These are phyloP conservation scores for Zea luxurians DNA, from an alignment of 176 grass and related monocot genomes.

Conservation along the genomic window DNA sequence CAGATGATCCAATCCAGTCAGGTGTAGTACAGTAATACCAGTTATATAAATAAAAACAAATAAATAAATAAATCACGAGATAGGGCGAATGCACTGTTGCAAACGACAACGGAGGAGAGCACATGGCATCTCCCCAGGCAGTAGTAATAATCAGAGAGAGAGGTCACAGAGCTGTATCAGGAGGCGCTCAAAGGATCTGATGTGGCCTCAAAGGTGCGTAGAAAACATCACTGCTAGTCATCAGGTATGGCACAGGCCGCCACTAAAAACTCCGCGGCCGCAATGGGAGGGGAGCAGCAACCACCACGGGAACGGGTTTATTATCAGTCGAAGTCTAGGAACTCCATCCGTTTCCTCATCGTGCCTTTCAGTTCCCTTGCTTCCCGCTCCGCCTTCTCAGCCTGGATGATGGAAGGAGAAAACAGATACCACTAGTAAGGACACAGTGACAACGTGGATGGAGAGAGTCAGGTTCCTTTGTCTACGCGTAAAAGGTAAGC, in stretches of 20 bases:
- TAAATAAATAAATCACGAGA: background rate
- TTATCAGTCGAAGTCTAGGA: constrained; percentile 80
- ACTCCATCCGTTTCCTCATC: constrained; percentile 98
- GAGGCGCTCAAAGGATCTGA: background rate
- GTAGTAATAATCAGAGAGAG: background rate
- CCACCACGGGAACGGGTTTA: background rate
- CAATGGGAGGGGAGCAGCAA: constrained; percentile 33
- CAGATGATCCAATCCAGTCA: constrained; percentile 2
- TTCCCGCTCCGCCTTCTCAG: constrained; percentile 88
- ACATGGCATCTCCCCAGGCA: background rate
- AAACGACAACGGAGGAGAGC: background rate
- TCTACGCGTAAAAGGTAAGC: background rate
- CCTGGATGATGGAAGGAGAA: constrained; percentile 40
- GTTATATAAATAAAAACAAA: background rate
- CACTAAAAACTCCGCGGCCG: constrained; percentile 43
- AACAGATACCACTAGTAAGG: background rate
- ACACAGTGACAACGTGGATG: background rate
- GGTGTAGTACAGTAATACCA: background rate
- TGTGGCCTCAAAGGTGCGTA: background rate
- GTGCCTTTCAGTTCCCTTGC: constrained; percentile 91
- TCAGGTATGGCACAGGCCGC: constrained; percentile 51
- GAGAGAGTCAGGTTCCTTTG: background rate
- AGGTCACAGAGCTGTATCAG: background rate
- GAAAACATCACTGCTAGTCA: constrained; percentile 5
- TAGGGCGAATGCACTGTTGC: background rate